These are phyloP conservation scores for Stereocaulon alpinum DNA, from an alignment of 495 filamentous ascomycete species.

Conservation along the genomic window DNA sequence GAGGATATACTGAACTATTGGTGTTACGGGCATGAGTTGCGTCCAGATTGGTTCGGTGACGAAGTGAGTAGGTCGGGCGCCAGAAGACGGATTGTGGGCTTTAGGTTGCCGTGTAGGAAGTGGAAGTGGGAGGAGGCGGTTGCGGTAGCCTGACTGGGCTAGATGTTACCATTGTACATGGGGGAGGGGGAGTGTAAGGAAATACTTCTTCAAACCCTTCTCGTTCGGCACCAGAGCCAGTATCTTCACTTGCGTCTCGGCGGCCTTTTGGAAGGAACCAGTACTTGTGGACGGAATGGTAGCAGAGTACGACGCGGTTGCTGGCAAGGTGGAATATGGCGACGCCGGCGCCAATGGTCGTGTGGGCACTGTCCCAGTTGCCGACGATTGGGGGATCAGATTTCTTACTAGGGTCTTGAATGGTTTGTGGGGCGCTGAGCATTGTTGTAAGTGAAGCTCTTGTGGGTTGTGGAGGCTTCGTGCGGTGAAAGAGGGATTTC, in stretches of 20 bases:
- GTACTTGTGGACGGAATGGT: constrained; percentile 30
- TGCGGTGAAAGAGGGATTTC: constrained; percentile 9
- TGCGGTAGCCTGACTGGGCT: constrained; percentile 35
- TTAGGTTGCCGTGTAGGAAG: constrained; percentile 32
- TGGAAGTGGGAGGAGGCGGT: constrained; percentile 37
- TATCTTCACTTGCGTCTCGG: constrained; percentile 34
- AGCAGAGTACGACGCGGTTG: constrained; percentile 35
- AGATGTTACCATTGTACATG: background rate
- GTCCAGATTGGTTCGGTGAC: constrained; percentile 36
- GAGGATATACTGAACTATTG: constrained; percentile 32
- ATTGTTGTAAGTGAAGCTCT: background rate
- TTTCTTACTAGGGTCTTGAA: background rate
- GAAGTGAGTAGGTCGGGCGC: constrained; percentile 13
- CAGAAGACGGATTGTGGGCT: constrained; percentile 18
- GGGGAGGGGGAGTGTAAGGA: background rate
- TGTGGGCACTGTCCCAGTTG: constrained; percentile 16
- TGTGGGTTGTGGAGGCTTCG: background rate
- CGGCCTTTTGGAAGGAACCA: constrained; percentile 41
- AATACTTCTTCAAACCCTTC: constrained; percentile 40
- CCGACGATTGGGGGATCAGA: constrained; percentile 14
- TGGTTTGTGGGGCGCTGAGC: background rate
- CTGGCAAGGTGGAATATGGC: constrained; percentile 40
- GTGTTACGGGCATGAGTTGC: constrained; percentile 28
- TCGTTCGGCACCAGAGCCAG: constrained; percentile 29
- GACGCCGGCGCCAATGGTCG: constrained; percentile 32